Base-by-base conservation (phyloP, 805 yeast species). In the Candida krabiensis region DNA sequence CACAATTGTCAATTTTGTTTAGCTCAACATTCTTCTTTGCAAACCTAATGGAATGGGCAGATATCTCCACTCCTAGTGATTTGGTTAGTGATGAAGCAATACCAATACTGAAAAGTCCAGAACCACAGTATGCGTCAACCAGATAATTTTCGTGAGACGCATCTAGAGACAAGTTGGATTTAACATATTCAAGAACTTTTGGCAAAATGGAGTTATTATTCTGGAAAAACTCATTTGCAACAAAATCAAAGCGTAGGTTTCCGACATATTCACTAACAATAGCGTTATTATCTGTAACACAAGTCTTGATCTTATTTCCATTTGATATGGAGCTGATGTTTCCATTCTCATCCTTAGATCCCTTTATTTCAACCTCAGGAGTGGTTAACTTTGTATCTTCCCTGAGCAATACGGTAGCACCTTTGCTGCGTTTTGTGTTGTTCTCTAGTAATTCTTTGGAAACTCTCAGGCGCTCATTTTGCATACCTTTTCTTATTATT, bases 171-270 rank as follows among this genome's bases (percentile, higher is more conserved):
- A 90, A 64, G 53, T 87, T 86, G 7, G 79, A 72, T 43, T 83
- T 77, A 13, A 93, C 99, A 58, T 87, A 90, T 28, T 71, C 69
- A 4, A 96, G 84, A 14, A 93, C 95, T 3, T 69, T 61, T 3
- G 97, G 96, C 45, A 93, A 67, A 18, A 93, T 91, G 15, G 95
- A 82, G 61, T 89, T 90, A 65, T 91, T 91, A 66, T 91, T 91
- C 65, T 91, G 99, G 71, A 93, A 93, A 58, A 93, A 93, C 60
- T 90, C 96, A 39, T 96, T 96, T 0, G 97, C 97, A 22, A 89
- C 81, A 61, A 87, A 93, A 55, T 86, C 82, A 63, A 93, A 93
- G 35, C 80, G 75, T 61, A 73, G 79, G 2, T 91, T 95, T 42
- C 77, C 74, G 30, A 85, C 75, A 50, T 75, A 76, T 56, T 90